Evolutionary conservation across 2,329 filamentous ascomycete genomes (phyloP).

Genomic region (Sporothrix curviconia): DNA sequence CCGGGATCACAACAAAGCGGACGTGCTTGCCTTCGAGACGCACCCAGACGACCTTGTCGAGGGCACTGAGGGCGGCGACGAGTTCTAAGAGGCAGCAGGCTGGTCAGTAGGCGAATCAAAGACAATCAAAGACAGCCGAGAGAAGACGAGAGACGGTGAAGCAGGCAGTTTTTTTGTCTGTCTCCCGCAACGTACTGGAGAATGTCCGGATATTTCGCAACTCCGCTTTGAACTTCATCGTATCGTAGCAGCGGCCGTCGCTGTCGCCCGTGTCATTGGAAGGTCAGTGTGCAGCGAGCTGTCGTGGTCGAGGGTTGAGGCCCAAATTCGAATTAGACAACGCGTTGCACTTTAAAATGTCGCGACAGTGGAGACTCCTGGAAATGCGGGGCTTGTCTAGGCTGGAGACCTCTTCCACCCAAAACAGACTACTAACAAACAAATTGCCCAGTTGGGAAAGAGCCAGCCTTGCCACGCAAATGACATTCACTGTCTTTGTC

Average conservation of each 20-base stretch:
- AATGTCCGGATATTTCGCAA: slow-evolving; percentile 61
- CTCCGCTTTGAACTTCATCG: slow-evolving; percentile 40
- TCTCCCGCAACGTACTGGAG: slow-evolving; percentile 42
- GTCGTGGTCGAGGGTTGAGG: too few relatives aligned
- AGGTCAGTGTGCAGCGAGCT: too few relatives aligned
- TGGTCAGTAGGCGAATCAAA: background rate
- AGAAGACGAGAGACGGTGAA: too few relatives aligned
- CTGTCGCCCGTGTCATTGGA: background rate
- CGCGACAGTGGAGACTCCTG: background rate
- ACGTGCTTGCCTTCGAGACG: slow-evolving; percentile 80
- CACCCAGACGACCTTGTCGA: slow-evolving; percentile 84
- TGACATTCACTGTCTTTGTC: too few relatives aligned
- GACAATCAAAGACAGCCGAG: too few relatives aligned
- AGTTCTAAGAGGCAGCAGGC: slow-evolving; percentile 43
- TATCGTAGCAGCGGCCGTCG: background rate
- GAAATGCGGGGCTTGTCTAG: slow-evolving; percentile 7
- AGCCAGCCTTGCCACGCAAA: background rate
- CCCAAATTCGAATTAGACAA: background rate
- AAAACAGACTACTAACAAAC: background rate
- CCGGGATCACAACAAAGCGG: slow-evolving; percentile 92
- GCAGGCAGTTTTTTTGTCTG: background rate
- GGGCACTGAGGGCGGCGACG: slow-evolving; percentile 55
- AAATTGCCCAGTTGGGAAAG: slow-evolving; percentile 15
- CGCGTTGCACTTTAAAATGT: slow-evolving; percentile 7
- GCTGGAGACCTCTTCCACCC: background rate